Evolutionary conservation across 768 basidiomycete species (phyloP), one percentile per base, ranked within the genome.

Genomic region (Obba rivulosa): DNA sequence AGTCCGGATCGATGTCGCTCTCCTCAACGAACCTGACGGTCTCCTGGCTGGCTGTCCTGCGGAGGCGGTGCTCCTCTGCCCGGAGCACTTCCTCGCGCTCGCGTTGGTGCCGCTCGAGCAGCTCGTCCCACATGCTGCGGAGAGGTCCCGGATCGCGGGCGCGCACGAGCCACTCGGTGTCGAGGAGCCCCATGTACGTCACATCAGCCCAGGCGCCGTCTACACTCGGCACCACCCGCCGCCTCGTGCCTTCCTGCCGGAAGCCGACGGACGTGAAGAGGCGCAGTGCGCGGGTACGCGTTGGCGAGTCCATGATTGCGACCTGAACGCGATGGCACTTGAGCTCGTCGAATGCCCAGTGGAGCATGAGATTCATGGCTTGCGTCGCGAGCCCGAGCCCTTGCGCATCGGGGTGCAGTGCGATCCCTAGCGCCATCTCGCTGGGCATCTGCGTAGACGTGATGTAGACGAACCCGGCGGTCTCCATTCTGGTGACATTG

Each of bases 401-500:
- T 11, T 71, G 73, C 53, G 68, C 60, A 8, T 46, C 46, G 2
- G 67, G 55, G 10, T 62, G 52, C 23, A 85, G 52, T 45, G 78
- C 67, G 53, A 87, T 63, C 10, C 83, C 84, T 25, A 87, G 64
- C 53, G 71, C 78, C 18, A 77, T 69, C 59, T 85, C 80, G n/a
- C 65, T 63, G 1, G 52, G 51, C 20, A 57, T 34, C 4, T 49
- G n/a, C 16, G 60, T 53, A 8, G 52, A 31, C 4, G 48, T 43
- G 20, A 58, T 13, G 42, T 60, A 63, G 28, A 60, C 23, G 45
- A 59, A 4, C 24, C 62, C 62, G 31, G 59, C 41, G 2, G 57
- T 57, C 21, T 38, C 35, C 34, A 34, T 31, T 5, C 28, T 5
- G 5, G 28, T 31, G 28, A 31, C 13, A 13, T 31, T 7, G 7